Evolutionary conservation across 371 early-diverging fungal genomes (phyloP).

Genomic region (Mortierella sp.): DNA sequence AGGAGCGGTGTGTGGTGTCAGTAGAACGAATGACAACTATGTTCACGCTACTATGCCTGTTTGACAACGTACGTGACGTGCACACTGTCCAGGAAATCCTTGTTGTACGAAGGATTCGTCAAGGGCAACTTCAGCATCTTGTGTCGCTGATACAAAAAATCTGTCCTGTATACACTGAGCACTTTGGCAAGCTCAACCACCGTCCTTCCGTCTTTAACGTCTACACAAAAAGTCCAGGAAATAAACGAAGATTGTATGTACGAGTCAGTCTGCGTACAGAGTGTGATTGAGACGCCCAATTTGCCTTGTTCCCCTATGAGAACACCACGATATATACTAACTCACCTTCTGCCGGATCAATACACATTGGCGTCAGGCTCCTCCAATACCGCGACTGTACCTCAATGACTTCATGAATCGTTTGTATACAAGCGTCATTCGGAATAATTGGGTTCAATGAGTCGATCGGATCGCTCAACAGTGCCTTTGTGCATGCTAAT

Average conservation of each 20-base stretch:
- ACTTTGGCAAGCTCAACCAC: conserved; percentile 37
- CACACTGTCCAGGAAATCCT: conserved; percentile 38
- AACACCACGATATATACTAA: too few relatives aligned
- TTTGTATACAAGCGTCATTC: conserved; percentile 57
- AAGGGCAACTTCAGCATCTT: conserved; percentile 46
- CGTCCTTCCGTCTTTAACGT: conserved; percentile 10
- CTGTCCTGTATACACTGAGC: conserved; percentile 42
- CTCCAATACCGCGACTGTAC: conserved; percentile 67
- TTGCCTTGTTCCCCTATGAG: too few relatives aligned
- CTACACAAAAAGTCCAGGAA: background rate
- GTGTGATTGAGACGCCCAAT: too few relatives aligned
- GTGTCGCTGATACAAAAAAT: conserved; percentile 39
- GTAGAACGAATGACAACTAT: too few relatives aligned
- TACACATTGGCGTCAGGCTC: conserved; percentile 40
- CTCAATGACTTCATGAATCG: conserved; percentile 59
- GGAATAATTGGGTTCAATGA: conserved; percentile 55
- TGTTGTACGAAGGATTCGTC: conserved; percentile 22
- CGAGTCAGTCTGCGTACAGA: too few relatives aligned
- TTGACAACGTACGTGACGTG: conserved; percentile 51
- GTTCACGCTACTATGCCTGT: too few relatives aligned
- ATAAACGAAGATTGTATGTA: too few relatives aligned
- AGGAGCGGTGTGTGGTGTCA: too few relatives aligned
- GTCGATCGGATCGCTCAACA: conserved; percentile 71
- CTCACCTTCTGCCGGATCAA: conserved; percentile 27
- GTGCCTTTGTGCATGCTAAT: conserved; percentile 76